Conservation (phyloP, 2,329 filamentous ascomycete genomes). For the Hymenoscyphus linearis region DNA sequence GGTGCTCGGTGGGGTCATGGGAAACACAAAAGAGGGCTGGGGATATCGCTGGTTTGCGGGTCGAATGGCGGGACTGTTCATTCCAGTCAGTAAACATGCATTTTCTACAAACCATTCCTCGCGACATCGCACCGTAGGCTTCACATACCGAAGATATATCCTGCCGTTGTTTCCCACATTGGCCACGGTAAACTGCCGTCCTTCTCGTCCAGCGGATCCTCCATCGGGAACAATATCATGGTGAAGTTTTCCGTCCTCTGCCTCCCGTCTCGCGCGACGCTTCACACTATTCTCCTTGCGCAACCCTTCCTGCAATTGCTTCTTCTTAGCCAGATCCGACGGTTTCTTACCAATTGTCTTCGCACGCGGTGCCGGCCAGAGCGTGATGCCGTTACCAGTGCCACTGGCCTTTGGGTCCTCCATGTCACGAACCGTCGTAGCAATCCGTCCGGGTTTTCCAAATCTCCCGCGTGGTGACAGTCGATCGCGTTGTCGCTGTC, state of each 20-base stretch:
- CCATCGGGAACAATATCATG: constrained; percentile 54
- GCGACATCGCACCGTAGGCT: constrained; percentile 3
- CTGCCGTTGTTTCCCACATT: constrained; percentile 80
- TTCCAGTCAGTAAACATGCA: constrained; percentile 18
- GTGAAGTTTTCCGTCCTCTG: constrained; percentile 45
- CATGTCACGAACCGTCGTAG: constrained; percentile 23
- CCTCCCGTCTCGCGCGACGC: constrained; percentile 23
- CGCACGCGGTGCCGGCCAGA: constrained; percentile 23
- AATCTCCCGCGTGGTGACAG: constrained; percentile 30
- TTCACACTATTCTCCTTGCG: constrained; percentile 27
- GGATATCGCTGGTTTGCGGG: constrained; percentile 57
- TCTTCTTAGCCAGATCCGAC: constrained; percentile 22
- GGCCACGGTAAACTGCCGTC: constrained; percentile 60
- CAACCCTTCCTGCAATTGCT: constrained; percentile 26
- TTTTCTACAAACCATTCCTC: neutral
- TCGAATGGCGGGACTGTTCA: constrained; percentile 52
- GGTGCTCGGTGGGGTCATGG: constrained; percentile 54
- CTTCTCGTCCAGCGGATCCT: constrained; percentile 45
- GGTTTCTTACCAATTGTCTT: constrained; percentile 20
- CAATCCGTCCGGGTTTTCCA: constrained; percentile 19
- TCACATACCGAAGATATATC: constrained; percentile 70
- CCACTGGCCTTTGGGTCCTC: constrained; percentile 8
- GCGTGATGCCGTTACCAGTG: constrained; percentile 17
- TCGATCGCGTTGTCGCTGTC: constrained; percentile 33
- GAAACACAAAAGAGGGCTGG: constrained; percentile 55